Percentiles rank a stretch among this genome's conserved stretches.
Evolutionary conservation across 441 rosid genomes (phyloP).

Genomic region (Populus trichocarpa): DNA sequence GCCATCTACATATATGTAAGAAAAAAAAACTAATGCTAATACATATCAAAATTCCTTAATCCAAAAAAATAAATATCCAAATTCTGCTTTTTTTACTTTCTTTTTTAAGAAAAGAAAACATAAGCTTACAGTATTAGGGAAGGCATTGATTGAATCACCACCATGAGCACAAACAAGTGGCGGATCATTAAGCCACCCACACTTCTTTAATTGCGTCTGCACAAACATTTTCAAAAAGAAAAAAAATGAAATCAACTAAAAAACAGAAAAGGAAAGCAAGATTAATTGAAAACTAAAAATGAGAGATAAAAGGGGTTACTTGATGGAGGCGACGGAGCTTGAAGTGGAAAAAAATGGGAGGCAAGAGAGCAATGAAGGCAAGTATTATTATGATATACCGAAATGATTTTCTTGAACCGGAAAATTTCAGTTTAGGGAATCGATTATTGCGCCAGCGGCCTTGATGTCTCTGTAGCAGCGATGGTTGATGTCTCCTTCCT

Average conservation of each 20-base stretch:
- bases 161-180: constrained; percentile 99
- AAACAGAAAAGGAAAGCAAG: not conserved
- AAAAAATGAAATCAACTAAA: not conserved
- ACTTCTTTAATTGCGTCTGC: constrained; percentile 54
- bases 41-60: not conserved
- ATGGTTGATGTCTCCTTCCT: constrained; percentile 28
- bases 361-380: constrained; percentile 62
- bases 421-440: constrained; percentile 25
- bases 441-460: constrained; percentile 11
- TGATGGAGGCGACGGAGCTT: constrained; percentile 71
- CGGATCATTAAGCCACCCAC: constrained; percentile 82
- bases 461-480: constrained; percentile 12
- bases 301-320: constrained; percentile 24
- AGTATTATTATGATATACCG: constrained; percentile 53
- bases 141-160: constrained; percentile 81
- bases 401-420: constrained; percentile 40
- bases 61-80: not conserved
- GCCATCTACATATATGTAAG: constrained; percentile 45
- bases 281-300: no score
- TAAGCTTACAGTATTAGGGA: constrained; percentile 73
- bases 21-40: constrained; percentile 2
- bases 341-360: constrained; percentile 87
- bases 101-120: not conserved
- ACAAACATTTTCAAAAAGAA: not conserved
- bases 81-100: not conserved